These are phyloP conservation scores for Aspergillus sparsus DNA, from an alignment of 495 filamentous ascomycete genomes.

Conservation along the genomic window DNA sequence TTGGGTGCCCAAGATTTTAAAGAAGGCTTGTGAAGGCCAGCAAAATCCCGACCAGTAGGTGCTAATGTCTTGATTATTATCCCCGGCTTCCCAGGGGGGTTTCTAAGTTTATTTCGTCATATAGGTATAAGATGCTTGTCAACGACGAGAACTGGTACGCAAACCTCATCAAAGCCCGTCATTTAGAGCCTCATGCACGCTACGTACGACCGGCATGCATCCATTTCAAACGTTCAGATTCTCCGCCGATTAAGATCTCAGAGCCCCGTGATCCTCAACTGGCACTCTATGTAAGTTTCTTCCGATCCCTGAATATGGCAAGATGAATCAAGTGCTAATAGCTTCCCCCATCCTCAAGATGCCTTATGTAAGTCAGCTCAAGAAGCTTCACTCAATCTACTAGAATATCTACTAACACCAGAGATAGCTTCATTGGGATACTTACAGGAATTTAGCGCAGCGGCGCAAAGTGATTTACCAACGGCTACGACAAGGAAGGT, in stretches of 20 bases:
- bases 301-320: too few relatives aligned
- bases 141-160: conserved; percentile 48
- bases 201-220: conserved; percentile 47
- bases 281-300: conserved; percentile 44
- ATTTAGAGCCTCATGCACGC: conserved; percentile 48
- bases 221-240: conserved; percentile 34
- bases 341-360: conserved; percentile 9
- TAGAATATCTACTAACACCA: not conserved
- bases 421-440: conserved; percentile 66
- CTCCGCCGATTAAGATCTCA: conserved; percentile 26
- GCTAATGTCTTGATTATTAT: not conserved
- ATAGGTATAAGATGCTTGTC: conserved; percentile 53
- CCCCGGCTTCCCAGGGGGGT: too few relatives aligned
- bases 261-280: conserved; percentile 37
- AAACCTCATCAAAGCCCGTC: conserved; percentile 47
- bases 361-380: conserved; percentile 32
- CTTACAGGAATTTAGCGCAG: conserved; percentile 59
- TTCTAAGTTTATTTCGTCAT: not conserved
- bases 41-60: conserved; percentile 35
- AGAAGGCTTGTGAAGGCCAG: conserved; percentile 27
- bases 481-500: conserved; percentile 56
- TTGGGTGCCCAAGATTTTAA: conserved; percentile 56
- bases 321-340: conserved; percentile 4
- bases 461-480: conserved; percentile 59
- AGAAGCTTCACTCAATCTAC: conserved; percentile 15